Evolutionary conservation across 2,329 filamentous ascomycete species (phyloP).

Genomic region (Ophiostoma fasciatum): DNA sequence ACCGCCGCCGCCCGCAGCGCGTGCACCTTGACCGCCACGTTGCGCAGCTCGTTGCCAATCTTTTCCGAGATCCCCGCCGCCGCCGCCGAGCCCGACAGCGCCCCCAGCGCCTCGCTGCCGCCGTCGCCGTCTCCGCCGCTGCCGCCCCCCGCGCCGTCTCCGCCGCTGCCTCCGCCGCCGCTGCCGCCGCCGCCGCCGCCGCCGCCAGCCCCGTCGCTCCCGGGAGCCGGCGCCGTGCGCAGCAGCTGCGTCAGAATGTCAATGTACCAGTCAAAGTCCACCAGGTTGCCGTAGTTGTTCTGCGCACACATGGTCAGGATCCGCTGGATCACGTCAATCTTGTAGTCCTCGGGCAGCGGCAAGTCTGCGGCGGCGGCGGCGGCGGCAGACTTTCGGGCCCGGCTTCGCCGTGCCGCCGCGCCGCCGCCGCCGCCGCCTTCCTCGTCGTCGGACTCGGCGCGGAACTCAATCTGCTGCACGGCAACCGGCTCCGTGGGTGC

Average conservation of each 20-base stretch:
- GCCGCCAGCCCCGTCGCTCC: constrained; percentile 20
- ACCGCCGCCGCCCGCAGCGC: constrained; percentile 70
- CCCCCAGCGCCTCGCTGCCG: constrained; percentile 19
- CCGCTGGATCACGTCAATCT: constrained; percentile 62
- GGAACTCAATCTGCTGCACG: constrained; percentile 30
- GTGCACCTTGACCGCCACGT: constrained; percentile 81
- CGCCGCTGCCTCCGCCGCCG: constrained; percentile 40
- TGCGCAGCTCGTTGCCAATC: constrained; percentile 77
- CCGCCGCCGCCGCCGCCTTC: constrained; percentile 23
- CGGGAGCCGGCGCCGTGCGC: constrained; percentile 44
- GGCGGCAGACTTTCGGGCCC: constrained; percentile 24
- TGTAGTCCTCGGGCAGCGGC: constrained; percentile 77
- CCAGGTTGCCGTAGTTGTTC: constrained; percentile 72
- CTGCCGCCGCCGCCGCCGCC: constrained; percentile 9
- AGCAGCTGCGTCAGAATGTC: constrained; percentile 78
- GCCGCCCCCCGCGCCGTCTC: constrained; percentile 30
- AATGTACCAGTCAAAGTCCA: constrained; percentile 96
- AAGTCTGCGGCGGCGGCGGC: too few species aligned
- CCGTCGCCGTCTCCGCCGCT: constrained; percentile 22
- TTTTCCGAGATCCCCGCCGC: constrained; percentile 43
- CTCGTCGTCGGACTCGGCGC: constrained; percentile 35
- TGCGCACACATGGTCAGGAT: constrained; percentile 82
- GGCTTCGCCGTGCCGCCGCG: too few species aligned
- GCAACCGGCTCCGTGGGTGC: constrained; percentile 22
- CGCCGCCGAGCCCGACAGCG: constrained; percentile 10